A percentile compares a stretch with the other conserved stretches of the same genome.
Evolutionary conservation across 768 basidiomycete species (phyloP).

Genomic region (Boletus barrowsii): DNA sequence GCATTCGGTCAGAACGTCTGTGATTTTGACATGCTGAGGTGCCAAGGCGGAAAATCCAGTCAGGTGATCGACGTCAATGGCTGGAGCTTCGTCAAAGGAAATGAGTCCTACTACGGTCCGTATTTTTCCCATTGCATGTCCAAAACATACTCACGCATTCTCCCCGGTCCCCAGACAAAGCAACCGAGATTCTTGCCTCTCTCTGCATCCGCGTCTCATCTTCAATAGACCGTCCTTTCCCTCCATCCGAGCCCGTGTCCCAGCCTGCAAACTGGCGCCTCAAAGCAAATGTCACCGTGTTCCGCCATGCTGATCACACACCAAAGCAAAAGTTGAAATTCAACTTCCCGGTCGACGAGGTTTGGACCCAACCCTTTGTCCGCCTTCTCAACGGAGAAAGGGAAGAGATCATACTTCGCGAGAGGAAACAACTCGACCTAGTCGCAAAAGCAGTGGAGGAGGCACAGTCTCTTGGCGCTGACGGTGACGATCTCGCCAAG

Average conservation of each 20-base stretch:
- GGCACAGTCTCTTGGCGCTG: constrained; percentile 75
- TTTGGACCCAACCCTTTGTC: constrained; percentile 92
- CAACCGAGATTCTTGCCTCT: constrained; percentile 88
- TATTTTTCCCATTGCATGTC: not conserved
- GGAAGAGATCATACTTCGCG: constrained; percentile 95
- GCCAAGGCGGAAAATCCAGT: constrained; percentile 71
- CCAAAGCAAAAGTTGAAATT: constrained; percentile 83
- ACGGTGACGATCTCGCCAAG: constrained; percentile 83
- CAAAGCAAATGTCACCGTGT: constrained; percentile 92
- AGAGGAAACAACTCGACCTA: constrained; percentile 77
- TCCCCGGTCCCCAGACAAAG: constrained; percentile 61
- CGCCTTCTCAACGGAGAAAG: constrained; percentile 84
- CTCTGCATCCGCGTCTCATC: constrained; percentile 75
- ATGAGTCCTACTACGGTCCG: constrained; percentile 90
- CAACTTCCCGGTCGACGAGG: constrained; percentile 91
- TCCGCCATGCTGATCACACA: constrained; percentile 96
- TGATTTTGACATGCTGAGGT: constrained; percentile 94
- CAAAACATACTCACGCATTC: not conserved
- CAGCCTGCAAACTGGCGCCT: constrained; percentile 81
- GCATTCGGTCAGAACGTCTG: constrained; percentile 97
- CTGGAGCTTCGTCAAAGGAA: constrained; percentile 98
- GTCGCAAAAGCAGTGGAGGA: constrained; percentile 88
- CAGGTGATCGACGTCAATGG: constrained; percentile 99
- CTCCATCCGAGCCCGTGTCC: constrained; percentile 47
- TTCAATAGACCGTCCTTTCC: constrained; percentile 60